These are phyloP conservation scores for Malassezia japonica DNA, from an alignment of 1,284 basidiomycete genomes.

Conservation along the genomic window DNA sequence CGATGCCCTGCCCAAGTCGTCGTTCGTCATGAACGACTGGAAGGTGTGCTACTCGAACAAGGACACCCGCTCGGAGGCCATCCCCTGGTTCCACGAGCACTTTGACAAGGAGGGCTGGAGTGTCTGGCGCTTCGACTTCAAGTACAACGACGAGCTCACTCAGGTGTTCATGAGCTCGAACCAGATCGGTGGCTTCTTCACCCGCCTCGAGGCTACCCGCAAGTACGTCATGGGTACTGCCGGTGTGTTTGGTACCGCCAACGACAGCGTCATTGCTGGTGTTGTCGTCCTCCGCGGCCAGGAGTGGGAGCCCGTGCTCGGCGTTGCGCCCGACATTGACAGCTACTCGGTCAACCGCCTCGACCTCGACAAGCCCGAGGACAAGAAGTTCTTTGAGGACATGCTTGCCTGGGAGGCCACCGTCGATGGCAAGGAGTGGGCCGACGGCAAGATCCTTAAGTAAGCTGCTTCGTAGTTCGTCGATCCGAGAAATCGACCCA, in stretches of 20 bases:
- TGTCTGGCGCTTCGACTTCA: slow-evolving; percentile 84
- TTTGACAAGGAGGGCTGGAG: slow-evolving; percentile 84
- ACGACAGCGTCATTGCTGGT: slow-evolving; percentile 58
- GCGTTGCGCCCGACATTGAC: slow-evolving; percentile 77
- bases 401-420: slow-evolving; percentile 45
- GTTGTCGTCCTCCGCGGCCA: slow-evolving; percentile 69
- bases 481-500: not conserved
- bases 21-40: slow-evolving; percentile 93
- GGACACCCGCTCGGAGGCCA: slow-evolving; percentile 57
- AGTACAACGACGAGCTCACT: slow-evolving; percentile 91
- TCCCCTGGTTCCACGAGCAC: slow-evolving; percentile 53
- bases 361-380: slow-evolving; percentile 38
- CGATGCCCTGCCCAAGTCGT: slow-evolving; percentile 78
- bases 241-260: slow-evolving; percentile 74
- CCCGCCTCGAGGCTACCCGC: slow-evolving; percentile 58
- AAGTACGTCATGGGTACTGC: slow-evolving; percentile 73
- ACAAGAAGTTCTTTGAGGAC: slow-evolving; percentile 49
- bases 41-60: slow-evolving; percentile 96
- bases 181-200: slow-evolving; percentile 81
- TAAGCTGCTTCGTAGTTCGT: slow-evolving; percentile 12
- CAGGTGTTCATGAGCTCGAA: slow-evolving; percentile 54
- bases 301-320: slow-evolving; percentile 47
- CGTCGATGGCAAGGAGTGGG: slow-evolving; percentile 32
- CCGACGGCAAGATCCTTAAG: slow-evolving; percentile 47
- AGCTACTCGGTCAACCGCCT: slow-evolving; percentile 67